Conservation (phyloP, 1,139 yeast genomes). For the Nakaseomyces uthaithaninus region DNA sequence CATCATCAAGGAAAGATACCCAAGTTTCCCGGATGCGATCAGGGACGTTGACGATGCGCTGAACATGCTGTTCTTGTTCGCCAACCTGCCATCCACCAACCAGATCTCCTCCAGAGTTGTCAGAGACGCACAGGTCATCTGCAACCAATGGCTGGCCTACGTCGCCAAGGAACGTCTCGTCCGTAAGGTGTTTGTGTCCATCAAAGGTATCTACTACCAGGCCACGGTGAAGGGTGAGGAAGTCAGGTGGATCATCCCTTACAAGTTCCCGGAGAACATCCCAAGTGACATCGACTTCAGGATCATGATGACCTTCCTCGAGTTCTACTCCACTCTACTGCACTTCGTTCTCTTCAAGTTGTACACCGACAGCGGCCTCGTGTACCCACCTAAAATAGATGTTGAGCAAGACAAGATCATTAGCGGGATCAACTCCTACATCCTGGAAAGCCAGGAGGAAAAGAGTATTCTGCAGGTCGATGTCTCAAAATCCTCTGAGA, state of each 20-base stretch:
- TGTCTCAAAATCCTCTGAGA: slow-evolving; percentile 20
- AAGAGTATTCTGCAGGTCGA: slow-evolving; percentile 40
- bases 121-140: slow-evolving; percentile 73
- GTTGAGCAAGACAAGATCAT: slow-evolving; percentile 64
- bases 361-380: slow-evolving; percentile 74
- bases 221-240: slow-evolving; percentile 88
- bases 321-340: slow-evolving; percentile 84
- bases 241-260: slow-evolving; percentile 93
- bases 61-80: slow-evolving; percentile 87
- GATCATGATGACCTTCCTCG: slow-evolving; percentile 93
- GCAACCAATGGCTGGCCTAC: slow-evolving; percentile 94
- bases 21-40: slow-evolving; percentile 84
- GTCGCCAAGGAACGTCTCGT: slow-evolving; percentile 77
- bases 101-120: slow-evolving; percentile 72
- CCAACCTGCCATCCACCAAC: slow-evolving; percentile 92
- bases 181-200: slow-evolving; percentile 87
- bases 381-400: slow-evolving; percentile 87
- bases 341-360: slow-evolving; percentile 82
- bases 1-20: slow-evolving; percentile 89
- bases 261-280: slow-evolving; percentile 90
- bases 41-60: slow-evolving; percentile 93
- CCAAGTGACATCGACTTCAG: slow-evolving; percentile 93
- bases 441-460: slow-evolving; percentile 50
- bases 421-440: slow-evolving; percentile 83
- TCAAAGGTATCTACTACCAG: slow-evolving; percentile 94